These are phyloP conservation scores for Monilinia fructigena DNA, from an alignment of 2,329 filamentous ascomycete species.

Conservation along the genomic window DNA sequence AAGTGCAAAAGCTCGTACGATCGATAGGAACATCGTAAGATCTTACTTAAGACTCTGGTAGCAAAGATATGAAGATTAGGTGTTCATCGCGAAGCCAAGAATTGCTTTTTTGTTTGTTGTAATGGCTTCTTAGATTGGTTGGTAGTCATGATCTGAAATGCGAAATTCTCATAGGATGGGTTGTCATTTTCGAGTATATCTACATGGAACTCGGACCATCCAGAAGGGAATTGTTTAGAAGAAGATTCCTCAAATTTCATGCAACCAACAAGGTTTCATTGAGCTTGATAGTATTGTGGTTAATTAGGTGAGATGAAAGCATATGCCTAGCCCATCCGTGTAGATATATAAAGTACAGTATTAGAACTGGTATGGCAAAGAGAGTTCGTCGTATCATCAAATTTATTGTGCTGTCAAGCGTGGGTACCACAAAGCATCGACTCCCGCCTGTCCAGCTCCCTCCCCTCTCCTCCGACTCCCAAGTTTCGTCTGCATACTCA, in stretches of 20 bases:
- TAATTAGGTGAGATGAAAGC: background rate
- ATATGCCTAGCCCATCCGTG: background rate
- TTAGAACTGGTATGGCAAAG: background rate
- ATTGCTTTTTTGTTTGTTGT: no score
- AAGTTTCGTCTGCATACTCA: no score
- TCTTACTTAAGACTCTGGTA: background rate
- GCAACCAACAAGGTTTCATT: background rate
- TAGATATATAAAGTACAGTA: background rate
- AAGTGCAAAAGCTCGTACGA: background rate
- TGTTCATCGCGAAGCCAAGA: no score
- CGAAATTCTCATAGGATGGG: background rate
- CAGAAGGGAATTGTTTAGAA: background rate
- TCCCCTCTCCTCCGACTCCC: no score
- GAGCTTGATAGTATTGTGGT: background rate
- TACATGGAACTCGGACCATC: background rate
- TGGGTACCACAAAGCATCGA: conserved; percentile 56
- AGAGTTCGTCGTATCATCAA: conserved; percentile 75
- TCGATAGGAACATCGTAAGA: background rate
- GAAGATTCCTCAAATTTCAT: background rate
- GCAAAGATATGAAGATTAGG: background rate
- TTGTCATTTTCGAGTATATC: background rate
- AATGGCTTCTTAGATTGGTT: background rate
- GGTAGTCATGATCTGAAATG: background rate
- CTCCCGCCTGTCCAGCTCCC: no score
- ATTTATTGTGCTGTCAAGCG: conserved; percentile 61